phyloP scores from a whole-genome alignment of 805 yeast genomes.

The Saturnispora sekii region DNA sequence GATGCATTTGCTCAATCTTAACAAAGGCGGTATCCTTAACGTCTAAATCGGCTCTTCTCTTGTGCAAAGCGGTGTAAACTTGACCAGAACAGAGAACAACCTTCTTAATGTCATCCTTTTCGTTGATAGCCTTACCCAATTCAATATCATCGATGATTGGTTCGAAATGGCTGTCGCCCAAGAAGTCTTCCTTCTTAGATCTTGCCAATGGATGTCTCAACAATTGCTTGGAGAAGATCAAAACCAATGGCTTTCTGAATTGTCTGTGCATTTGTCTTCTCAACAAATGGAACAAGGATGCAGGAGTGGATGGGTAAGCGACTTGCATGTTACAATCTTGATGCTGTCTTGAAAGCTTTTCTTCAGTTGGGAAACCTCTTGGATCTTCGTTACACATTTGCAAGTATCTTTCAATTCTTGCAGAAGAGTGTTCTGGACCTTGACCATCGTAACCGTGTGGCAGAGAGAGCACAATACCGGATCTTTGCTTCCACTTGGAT shows the following conservation, averaged over 20 bases:
- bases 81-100: slow-evolving; percentile 84
- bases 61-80: slow-evolving; percentile 86
- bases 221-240: slow-evolving; percentile 87
- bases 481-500: slow-evolving; percentile 97
- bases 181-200: slow-evolving; percentile 73
- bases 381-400: slow-evolving; percentile 95
- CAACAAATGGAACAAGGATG: slow-evolving; percentile 89
- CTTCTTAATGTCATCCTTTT: slow-evolving; percentile 80
- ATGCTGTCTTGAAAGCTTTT: slow-evolving; percentile 90
- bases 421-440: slow-evolving; percentile 99
- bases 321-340: slow-evolving; percentile 98
- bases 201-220: slow-evolving; percentile 97
- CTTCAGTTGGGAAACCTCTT: slow-evolving; percentile 82
- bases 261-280: slow-evolving; percentile 99
- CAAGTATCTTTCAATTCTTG: slow-evolving; percentile 93
- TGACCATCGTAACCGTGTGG: slow-evolving; percentile 99
- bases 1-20: slow-evolving; percentile 90
- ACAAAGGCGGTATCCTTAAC: slow-evolving; percentile 81
- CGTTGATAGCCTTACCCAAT: slow-evolving; percentile 65
- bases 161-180: slow-evolving; percentile 85
- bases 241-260: slow-evolving; percentile 83
- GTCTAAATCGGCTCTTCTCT: slow-evolving; percentile 70
- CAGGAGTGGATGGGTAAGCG: slow-evolving; percentile 97
- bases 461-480: slow-evolving; percentile 87
- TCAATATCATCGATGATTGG: slow-evolving; percentile 94